Evolutionary conservation across 2,329 filamentous ascomycete species (phyloP), one percentile per base, ranked within the genome.

Genomic region (Fusarium fracticaudum): DNA sequence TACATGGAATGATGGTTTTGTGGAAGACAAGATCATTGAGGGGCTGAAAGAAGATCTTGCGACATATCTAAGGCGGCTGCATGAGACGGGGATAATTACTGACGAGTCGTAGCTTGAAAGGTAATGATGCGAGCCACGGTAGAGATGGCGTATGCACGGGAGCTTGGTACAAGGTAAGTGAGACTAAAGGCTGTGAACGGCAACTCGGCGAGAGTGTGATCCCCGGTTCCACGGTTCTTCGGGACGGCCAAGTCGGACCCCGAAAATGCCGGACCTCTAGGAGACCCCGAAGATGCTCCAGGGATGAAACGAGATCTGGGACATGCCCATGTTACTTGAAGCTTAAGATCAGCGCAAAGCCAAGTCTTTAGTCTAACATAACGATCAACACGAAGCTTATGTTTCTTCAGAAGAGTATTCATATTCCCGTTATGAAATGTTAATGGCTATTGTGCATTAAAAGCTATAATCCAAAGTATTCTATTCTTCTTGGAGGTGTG

Each of bases 1-100:
- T 15, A 85, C 82, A 9, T 89, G 87, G 86, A 86, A 88, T 77
- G 83, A 87, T 20, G 83, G 80, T 0, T 79, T 85, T 11, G 77
- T 89, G 4, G 80, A 84, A 4, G 79, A 80, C 0, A 76, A 77
- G 29, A 12, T 88, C 18, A 78, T 85, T 55, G 79, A 84, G 2
- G 78, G 71, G 0, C 40, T 89, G 26, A 79, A 76, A 3, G 66
- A 66, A 2, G 85, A 86, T 71, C 54, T 90, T 18, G 71, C 33
- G 5, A 18, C 11, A 1, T 77, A 69, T 40, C 60, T 73, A 18
- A 55, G 17, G 3, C 68, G 64, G 12, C 68, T 79, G 13, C 69
- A 77, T 22, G 72, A 79, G 44, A 78, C 71, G 18, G 81, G 80
- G 20, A 70, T 31, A 33, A 78, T 79, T 22, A 31, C 40, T 7